Evolutionary conservation across 108 stramenopile genomes (phyloP).

Genomic region (Pseudonitzschia multiseries): DNA sequence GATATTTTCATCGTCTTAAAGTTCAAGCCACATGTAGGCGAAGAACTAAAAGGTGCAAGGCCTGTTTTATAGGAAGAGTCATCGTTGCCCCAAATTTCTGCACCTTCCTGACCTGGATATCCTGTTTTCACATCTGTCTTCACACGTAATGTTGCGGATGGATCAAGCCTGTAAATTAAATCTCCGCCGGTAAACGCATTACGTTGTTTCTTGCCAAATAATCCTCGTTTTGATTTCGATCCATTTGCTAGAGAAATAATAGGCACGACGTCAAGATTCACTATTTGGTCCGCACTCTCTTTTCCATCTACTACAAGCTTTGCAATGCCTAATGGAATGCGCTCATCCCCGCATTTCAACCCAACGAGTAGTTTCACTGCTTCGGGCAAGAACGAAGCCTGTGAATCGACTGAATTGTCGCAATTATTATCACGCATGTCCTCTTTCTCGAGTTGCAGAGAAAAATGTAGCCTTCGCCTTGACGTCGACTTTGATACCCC

Average conservation of each 20-base stretch:
- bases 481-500: constrained; percentile 1
- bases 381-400: constrained; percentile 18
- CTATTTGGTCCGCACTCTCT: constrained; percentile 8
- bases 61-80: constrained; percentile 26
- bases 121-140: constrained; percentile 18
- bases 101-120: constrained; percentile 16
- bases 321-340: constrained; percentile 27
- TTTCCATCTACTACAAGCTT: constrained; percentile 35
- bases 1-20: not conserved
- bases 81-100: constrained; percentile 27
- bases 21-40: not conserved
- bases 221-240: constrained; percentile 11
- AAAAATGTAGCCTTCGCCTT: constrained; percentile 26
- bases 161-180: constrained; percentile 12
- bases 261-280: constrained; percentile 26
- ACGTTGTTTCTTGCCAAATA: constrained; percentile 22
- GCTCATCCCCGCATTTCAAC: constrained; percentile 39
- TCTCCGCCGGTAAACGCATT: constrained; percentile 21
- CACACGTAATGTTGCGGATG: constrained; percentile 26
- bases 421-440: not conserved
- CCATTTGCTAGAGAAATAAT: not conserved
- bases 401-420: constrained; percentile 15
- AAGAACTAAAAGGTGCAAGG: not conserved
- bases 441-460: constrained; percentile 19
- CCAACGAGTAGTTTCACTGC: constrained; percentile 39